Evolutionary conservation across 225 moss, liverwort and hornwort genomes (phyloP).

Genomic region (Sphagnum tenellum): DNA sequence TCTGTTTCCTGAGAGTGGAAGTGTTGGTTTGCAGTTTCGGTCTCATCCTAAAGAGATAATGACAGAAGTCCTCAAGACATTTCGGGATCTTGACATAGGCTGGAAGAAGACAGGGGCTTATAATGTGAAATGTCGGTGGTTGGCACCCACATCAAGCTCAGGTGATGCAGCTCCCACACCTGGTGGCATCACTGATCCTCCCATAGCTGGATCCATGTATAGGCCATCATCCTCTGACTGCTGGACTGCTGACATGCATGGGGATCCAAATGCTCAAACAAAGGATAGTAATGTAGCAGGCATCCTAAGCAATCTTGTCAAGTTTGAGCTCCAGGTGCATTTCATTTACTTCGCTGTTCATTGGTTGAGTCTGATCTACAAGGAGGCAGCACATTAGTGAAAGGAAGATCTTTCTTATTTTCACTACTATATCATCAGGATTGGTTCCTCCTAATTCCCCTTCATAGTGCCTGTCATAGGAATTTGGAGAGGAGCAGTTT

Average conservation of each 20-base stretch:
- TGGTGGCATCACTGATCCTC: conserved; percentile 44
- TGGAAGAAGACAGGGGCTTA: conserved; percentile 83
- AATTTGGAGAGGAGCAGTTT: no score
- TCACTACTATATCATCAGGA: no score
- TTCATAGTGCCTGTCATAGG: no score
- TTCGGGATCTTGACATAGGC: conserved; percentile 67
- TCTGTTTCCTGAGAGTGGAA: no score
- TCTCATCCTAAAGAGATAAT: conserved; percentile 78
- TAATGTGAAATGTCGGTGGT: conserved; percentile 84
- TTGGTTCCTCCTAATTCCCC: no score
- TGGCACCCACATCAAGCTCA: conserved; percentile 30
- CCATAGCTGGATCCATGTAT: conserved; percentile 44
- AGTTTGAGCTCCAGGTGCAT: conserved; percentile 79
- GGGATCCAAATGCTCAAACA: conserved; percentile 21
- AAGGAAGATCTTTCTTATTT: no score
- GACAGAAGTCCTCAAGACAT: conserved; percentile 59
- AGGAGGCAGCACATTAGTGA: no score
- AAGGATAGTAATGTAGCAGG: conserved; percentile 48
- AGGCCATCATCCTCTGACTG: conserved; percentile 35
- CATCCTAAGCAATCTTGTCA: conserved; percentile 72
- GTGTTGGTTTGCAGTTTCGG: conserved; percentile 48
- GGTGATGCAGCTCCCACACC: conserved; percentile 36
- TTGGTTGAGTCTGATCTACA: no score
- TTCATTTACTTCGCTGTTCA: background rate
- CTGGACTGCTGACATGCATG: conserved; percentile 45